Base-by-base conservation (phyloP, 1,139 yeast species). In the Saccharomycopsis hybrid region DNA sequence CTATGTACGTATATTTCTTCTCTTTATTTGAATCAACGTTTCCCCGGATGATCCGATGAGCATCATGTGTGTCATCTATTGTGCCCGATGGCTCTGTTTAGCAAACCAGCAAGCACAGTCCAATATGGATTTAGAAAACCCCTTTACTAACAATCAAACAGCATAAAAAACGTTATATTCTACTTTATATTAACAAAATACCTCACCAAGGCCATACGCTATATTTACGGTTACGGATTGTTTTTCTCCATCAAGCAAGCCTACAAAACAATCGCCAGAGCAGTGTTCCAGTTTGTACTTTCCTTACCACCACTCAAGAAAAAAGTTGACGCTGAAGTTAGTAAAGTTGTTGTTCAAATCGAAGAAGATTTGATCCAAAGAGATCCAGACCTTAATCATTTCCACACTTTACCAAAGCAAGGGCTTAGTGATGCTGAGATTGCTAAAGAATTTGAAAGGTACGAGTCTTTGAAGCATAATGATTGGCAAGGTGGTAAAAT, bases 401-500 rank as follows among this genome's bases (percentile, higher is more conserved):
- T 81, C 58, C 62, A 69, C 1, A 54, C 59, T 31, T 41, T 89
- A 4, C 96, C 96, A 0, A 60, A 57, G 2, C 50, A 61, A 0
- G 96, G 96, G 0, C 61, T 85, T 54, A 43, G 72, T 0, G 65
- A 69, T n/a, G 65, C 60, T 0, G 63, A 64, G 11, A 72, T 87
- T 2, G 48, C 71, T 25, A 58, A 60, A 0, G 80, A 80, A 56
- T 67, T 88, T 55, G 75, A 76, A 43, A 66, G 67, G 32, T 65
- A 77, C 28, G 70, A 75, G 35, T 55, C 59, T 2, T 66, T 85
- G 60, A 75, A 80, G 53, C 90, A 84, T 57, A 73, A 89, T 1
- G 83, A 81, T 53, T 90, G 96, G 96, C 74, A 78, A 61, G 72
- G 74, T 46, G 98, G 98, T 5, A 74, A 80, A 56, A 87, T 90